These are phyloP conservation scores for Obba rivulosa DNA, from an alignment of 768 basidiomycete genomes.

Conservation along the genomic window DNA sequence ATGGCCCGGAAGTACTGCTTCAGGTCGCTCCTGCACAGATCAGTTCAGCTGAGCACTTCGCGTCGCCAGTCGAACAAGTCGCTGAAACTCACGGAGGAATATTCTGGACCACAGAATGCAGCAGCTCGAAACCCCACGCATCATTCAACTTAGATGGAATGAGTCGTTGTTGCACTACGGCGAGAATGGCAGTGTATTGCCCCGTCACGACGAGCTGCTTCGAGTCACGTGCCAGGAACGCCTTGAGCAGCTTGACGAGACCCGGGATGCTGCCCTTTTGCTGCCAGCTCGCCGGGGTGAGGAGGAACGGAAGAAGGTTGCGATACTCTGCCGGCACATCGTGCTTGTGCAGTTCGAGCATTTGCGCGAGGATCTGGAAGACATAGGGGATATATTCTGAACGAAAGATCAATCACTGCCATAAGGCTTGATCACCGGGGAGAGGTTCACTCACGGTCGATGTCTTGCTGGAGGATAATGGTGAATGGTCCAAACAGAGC, in stretches of 20 bases:
- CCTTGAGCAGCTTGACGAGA: slow-evolving; percentile 80
- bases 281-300: slow-evolving; percentile 85
- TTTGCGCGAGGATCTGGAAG: slow-evolving; percentile 94
- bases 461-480: slow-evolving; percentile 84
- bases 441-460: slow-evolving; percentile 61
- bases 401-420: neutral
- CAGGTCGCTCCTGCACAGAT: slow-evolving; percentile 46
- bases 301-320: slow-evolving; percentile 70
- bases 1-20: slow-evolving; percentile 70
- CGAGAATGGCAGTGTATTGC: slow-evolving; percentile 75
- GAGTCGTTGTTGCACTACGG: slow-evolving; percentile 85
- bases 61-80: neutral
- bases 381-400: slow-evolving; percentile 95
- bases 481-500: slow-evolving; percentile 85
- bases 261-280: slow-evolving; percentile 95
- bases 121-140: slow-evolving; percentile 83
- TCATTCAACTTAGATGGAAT: slow-evolving; percentile 88
- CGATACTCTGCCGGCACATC: slow-evolving; percentile 75
- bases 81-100: slow-evolving; percentile 61
- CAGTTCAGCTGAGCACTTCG: neutral
- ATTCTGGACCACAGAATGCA: slow-evolving; percentile 69
- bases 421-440: neutral
- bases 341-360: slow-evolving; percentile 74
- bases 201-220: slow-evolving; percentile 59
- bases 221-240: slow-evolving; percentile 73